phyloP scores from a whole-genome alignment of 1,284 basidiomycete genomes.

The Ustilago bromivora region DNA sequence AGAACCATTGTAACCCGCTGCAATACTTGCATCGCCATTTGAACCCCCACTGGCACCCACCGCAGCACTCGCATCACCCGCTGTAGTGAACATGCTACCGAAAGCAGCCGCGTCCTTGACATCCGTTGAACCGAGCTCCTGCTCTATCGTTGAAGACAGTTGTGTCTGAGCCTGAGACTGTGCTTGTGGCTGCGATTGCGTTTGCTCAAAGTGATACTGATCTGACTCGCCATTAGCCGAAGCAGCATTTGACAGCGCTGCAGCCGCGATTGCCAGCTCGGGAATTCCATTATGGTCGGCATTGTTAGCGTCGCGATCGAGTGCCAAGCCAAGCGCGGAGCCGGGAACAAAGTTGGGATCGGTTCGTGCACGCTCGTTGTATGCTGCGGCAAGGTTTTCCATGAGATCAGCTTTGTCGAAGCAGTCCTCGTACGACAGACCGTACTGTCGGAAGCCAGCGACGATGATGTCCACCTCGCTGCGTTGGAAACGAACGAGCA shows the following conservation, averaged over 20 bases:
- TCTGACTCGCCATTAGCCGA: conserved; percentile 12
- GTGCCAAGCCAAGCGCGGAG: conserved; percentile 36
- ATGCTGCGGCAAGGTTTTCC: conserved; percentile 44
- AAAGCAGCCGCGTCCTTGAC: conserved; percentile 22
- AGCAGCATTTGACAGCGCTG: conserved; percentile 45
- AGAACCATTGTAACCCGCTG: not conserved
- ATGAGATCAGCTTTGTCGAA: conserved; percentile 79
- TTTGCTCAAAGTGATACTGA: conserved; percentile 9
- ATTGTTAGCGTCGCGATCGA: conserved; percentile 26
- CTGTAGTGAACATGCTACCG: conserved; percentile 22
- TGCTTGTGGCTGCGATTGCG: conserved; percentile 1
- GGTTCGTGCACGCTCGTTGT: conserved; percentile 33
- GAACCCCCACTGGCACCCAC: not conserved
- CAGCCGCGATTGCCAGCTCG: conserved; percentile 43
- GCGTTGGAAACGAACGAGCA: conserved; percentile 54
- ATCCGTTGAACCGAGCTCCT: not conserved
- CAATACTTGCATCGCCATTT: conserved; percentile 3
- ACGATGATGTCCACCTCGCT: conserved; percentile 83
- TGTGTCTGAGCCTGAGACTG: conserved; percentile 1
- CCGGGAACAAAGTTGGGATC: conserved; percentile 44
- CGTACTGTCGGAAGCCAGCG: conserved; percentile 86
- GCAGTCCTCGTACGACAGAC: conserved; percentile 77
- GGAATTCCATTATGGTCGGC: conserved; percentile 34
- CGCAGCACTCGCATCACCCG: conserved; percentile 8
- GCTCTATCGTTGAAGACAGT: not conserved